Base-by-base conservation (phyloP, 257 asterid genomes). In the Coffea canephora region DNA sequence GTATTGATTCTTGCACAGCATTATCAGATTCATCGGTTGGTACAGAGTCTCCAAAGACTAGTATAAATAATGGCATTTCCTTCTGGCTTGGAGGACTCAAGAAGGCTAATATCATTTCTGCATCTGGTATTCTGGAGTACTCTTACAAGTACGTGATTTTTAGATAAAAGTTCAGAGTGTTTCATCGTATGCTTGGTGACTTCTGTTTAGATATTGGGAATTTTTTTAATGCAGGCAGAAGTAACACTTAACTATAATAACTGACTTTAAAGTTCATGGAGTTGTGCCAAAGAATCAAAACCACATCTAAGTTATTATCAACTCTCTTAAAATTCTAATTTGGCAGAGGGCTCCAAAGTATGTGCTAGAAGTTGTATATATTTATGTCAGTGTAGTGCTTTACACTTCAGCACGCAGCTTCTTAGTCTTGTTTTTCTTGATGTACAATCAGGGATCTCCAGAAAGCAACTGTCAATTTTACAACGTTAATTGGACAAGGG, bases 401-500 rank as follows among this genome's bases (percentile, higher is more conserved):
- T 49, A 69, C 27, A 23, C 64, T n/a, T 52, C n/a, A 21, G 77
- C 9, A 25, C 74, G 55, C 73, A 31, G 54, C 61, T 68, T 78
- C 39, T 79, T 59, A 79, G 69, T 70, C 78, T 79, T 46, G 70
- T n/a, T 81, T 77, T 81, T 78, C 71, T 82, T 84, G 77, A 70
- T 77, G 25, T 50, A 75, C 71, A 70, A 82, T 64, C 92, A 93
- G 99, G 97, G 99, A 95, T 83, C 85, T 95, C 76, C 99, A 95
- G 84, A 95, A 86, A 85, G 99, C 97, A 49, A 95, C 99, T 69
- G 83, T 59, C 78, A 95, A 95, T 82, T 95, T 95, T 79, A 90
- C 97, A 73, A 90, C 98, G 66, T 82, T 95, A 73, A 90, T 95
- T 80, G 98, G 99, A 69, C 94, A 92, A 91, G 99, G 98, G 79